Evolutionary conservation across 208 protist species (phyloP).

Genomic region (Tetramitus jugosus): DNA sequence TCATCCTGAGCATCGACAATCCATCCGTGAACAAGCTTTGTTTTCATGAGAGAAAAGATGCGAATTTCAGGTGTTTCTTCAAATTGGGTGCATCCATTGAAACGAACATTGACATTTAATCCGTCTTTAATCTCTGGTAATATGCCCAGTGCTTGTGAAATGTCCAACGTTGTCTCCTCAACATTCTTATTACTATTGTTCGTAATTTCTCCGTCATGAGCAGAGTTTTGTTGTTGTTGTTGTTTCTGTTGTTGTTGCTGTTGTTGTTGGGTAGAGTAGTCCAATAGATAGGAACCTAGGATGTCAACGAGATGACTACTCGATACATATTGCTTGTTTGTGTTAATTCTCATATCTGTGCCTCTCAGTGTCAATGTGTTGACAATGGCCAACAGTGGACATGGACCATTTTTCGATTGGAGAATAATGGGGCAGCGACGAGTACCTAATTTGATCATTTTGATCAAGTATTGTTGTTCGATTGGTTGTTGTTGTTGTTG

Average conservation of each 20-base stretch:
- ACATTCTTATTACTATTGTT: no score
- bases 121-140: constrained; percentile 14
- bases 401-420: constrained; percentile 7
- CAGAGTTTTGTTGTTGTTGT: no score
- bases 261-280: no score
- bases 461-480: no score
- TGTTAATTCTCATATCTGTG: not conserved
- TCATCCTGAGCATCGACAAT: constrained; percentile 1
- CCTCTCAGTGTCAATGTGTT: constrained; percentile 15
- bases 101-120: constrained; percentile 18
- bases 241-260: no score
- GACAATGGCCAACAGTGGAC: constrained; percentile 6
- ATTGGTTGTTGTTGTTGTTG: no score
- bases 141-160: not conserved
- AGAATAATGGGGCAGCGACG: no score
- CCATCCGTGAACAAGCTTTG: constrained; percentile 16
- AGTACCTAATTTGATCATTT: no score
- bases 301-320: not conserved
- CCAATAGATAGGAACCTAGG: not conserved
- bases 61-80: not conserved
- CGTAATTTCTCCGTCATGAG: no score
- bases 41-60: not conserved
- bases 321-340: not conserved
- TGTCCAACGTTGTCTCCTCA: not conserved
- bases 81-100: not conserved